Evolutionary conservation across 2,329 filamentous ascomycete genomes (phyloP).

Genomic region (Lomentospora prolificans): DNA sequence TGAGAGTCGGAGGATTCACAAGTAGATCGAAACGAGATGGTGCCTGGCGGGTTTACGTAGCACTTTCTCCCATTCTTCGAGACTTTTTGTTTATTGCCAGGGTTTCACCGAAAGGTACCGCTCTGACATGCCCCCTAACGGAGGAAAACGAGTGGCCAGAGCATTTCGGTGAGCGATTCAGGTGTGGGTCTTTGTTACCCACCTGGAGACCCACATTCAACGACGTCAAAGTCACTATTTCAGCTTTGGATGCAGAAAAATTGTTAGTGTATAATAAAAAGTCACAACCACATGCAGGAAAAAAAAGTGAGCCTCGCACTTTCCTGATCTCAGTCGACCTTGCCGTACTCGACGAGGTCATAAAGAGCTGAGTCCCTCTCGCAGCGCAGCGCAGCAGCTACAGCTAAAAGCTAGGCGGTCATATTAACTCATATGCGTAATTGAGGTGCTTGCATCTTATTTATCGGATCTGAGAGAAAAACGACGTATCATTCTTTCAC

Average conservation of each 20-base stretch:
- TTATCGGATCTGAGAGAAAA: no score
- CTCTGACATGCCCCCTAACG: no score
- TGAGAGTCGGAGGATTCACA: not conserved
- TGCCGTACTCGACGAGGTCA: no score
- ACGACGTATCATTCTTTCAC: no score
- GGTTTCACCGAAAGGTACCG: not conserved
- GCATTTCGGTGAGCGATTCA: not conserved
- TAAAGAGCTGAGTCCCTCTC: no score
- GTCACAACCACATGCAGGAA: not conserved
- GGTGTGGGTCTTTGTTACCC: not conserved
- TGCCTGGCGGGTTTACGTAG: not conserved
- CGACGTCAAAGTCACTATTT: no score
- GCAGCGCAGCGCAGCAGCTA: no score
- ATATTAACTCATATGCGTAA: no score
- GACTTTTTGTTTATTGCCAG: constrained; percentile 1
- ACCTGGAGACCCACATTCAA: not conserved
- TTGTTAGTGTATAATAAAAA: not conserved
- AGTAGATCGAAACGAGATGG: not conserved
- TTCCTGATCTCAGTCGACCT: no score
- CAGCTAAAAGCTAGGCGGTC: no score
- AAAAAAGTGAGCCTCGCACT: no score
- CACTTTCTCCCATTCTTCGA: not conserved
- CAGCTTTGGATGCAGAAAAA: not conserved
- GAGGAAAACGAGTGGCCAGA: not conserved
- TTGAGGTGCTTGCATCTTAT: no score